These are phyloP conservation scores for Sporisorium scitamineum DNA, from an alignment of 1,284 basidiomycete species.

Conservation along the genomic window DNA sequence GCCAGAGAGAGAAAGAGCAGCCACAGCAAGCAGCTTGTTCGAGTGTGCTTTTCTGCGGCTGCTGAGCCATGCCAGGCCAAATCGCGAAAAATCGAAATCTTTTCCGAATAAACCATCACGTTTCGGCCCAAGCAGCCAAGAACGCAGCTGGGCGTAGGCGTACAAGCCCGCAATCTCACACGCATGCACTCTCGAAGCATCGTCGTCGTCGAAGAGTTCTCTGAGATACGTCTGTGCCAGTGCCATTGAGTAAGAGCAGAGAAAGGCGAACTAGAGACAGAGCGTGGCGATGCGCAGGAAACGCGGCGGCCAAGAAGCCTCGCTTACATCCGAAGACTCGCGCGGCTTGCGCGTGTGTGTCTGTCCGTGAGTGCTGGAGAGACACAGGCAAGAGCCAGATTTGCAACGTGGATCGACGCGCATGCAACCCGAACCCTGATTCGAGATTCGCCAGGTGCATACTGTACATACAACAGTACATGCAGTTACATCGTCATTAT, in stretches of 20 bases:
- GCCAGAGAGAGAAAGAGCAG: neutral
- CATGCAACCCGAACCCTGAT: neutral
- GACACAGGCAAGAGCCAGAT: neutral
- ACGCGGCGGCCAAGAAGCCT: no score
- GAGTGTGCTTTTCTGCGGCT: neutral
- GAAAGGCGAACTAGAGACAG: no score
- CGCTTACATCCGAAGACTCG: no score
- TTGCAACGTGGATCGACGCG: constrained; percentile 3
- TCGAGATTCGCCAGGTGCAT: neutral
- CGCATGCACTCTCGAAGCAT: neutral
- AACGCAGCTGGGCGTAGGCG: neutral
- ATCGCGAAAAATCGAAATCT: constrained; percentile 4
- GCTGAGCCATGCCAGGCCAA: neutral
- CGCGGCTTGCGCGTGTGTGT: neutral
- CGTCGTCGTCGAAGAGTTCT: no score
- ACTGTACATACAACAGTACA: neutral
- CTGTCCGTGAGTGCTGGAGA: no score
- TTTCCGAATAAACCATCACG: neutral
- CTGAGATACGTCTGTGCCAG: no score
- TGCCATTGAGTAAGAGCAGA: no score
- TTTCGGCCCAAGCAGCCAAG: neutral
- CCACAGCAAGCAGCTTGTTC: neutral
- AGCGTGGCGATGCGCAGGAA: no score
- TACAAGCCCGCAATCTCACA: neutral
- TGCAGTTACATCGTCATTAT: no score